Evolutionary conservation across 768 basidiomycete species (phyloP), one percentile per base, ranked within the genome.

Genomic region (Pleurotus cornucopiae): DNA sequence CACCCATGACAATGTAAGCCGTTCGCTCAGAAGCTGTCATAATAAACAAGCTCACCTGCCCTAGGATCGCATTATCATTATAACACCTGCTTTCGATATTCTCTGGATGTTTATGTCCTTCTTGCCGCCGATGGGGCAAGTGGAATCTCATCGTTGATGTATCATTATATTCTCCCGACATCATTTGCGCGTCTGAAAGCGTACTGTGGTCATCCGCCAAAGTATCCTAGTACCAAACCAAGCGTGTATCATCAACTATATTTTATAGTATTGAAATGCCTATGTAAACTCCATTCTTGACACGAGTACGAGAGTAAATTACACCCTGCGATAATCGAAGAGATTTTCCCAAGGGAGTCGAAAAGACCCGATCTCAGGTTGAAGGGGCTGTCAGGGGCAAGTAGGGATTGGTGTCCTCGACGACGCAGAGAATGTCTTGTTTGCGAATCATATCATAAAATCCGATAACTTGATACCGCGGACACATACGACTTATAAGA

Each of bases 101-200:
- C 14, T 23, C 21, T 47, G 48, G 14, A 49, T 6, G 11, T 44
- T 44, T 21, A 6, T 5, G 20, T 44, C n/a, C n/a, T 49, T 6
- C 16, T 49, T 21, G 23, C 13, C 48, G 25, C 26, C 26, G 5
- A 49, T 20, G 20, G 30, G 25, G 26, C 3, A 23, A 23, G 30
- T 49, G 48, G 48, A 30, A n/a, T 38, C 37, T 30, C 48, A 6
- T 49, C 26, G 14, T 49, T 11, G 48, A 38, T 49, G 48, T 49
- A 49, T 49, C 37, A 34, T 49, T 49, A 49, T 7, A 49, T 49
- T 49, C 48, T 20, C 26, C 20, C 6, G 14, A 25, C 25, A 5
- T n/a, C 13, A 49, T 49, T 49, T 30, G 16, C 48, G 48, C 48
- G 48, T 49, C 48, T 16, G 48, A 48, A 26, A 26, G 23, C 26